Percentiles rank a stretch among this genome's conserved stretches.
phyloP scores from a whole-genome alignment of 2,329 filamentous ascomycete species.

The Leptosphaerulina australis region DNA sequence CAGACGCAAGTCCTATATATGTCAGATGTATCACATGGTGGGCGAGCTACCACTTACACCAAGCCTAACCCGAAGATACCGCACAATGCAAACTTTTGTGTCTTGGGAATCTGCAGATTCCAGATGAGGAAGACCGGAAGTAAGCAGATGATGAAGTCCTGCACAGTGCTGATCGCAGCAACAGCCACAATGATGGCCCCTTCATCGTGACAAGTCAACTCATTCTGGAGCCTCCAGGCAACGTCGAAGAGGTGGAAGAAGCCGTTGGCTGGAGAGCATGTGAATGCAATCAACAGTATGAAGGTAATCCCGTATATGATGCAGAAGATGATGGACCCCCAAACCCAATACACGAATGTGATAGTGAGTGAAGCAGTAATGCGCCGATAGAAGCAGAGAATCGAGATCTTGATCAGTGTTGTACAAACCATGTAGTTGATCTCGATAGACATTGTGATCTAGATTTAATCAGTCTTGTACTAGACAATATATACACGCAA shows the following conservation, averaged over 20 bases:
- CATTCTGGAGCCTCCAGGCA: conserved; percentile 37
- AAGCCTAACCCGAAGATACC: conserved; percentile 54
- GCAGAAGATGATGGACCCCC: conserved; percentile 48
- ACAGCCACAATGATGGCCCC: conserved; percentile 48
- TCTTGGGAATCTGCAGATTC: conserved; percentile 51
- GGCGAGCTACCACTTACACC: conserved; percentile 38
- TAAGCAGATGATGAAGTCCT: conserved; percentile 50
- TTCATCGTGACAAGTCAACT: conserved; percentile 48
- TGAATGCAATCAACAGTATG: conserved; percentile 43
- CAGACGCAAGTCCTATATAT: conserved; percentile 39
- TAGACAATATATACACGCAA: not conserved
- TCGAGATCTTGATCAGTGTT: conserved; percentile 42
- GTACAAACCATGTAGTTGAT: conserved; percentile 40
- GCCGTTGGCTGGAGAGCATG: conserved; percentile 49
- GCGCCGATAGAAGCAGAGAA: conserved; percentile 52
- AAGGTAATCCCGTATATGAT: conserved; percentile 49
- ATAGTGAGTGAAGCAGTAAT: conserved; percentile 47
- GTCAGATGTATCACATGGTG: not conserved
- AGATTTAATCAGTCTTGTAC: conserved; percentile 8
- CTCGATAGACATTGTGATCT: conserved; percentile 42
- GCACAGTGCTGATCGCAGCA: conserved; percentile 47
- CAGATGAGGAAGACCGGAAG: conserved; percentile 54
- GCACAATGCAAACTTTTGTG: conserved; percentile 54
- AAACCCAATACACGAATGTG: conserved; percentile 47
- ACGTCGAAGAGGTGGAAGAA: conserved; percentile 50